Base-by-base conservation (phyloP, 192 early-diverging fungal species). In the Linnemannia elongata region DNA sequence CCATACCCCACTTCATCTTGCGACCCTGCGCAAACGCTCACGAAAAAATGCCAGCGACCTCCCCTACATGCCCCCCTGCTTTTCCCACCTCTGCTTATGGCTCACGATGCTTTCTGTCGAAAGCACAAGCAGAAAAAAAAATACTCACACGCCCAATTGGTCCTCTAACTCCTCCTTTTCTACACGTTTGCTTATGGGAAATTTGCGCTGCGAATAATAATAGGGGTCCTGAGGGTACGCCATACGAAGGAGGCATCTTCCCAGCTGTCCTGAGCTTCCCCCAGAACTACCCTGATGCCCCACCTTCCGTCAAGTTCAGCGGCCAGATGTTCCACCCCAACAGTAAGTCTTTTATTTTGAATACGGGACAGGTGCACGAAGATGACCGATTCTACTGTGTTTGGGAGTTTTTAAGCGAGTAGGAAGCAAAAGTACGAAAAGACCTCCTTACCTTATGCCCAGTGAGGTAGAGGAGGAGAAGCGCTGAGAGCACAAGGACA, bases 181-280 rank as follows among this genome's bases (percentile, higher is more conserved):
- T 18, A 0, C n/a, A 1, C n/a, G 5, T 60, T 12, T 45, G 89
- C 88, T 90, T 91, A 77, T 88, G 90, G 75, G 78, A 77, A 71
- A 90, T 90, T 79, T 72, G 88, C 77, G 82, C 88, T 81, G 88
- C 63, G 80, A 88, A 74, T 33, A 45, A 68, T 72, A 78, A 60
- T 80, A 97, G 95, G 72, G 97, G 97, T 22, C 98, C 97, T 0
- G 93, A 95, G 70, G 97, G 93, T 55, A 99, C 98, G 18, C 96
- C 97, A n/a, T 99, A 97, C 83, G 98, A 99, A 89, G 95, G 95
- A 52, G 98, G 98, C 15, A 92, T 99, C 38, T 99, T 99, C 78
- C 93, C 96, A 33, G 97, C 97, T 3, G 94, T 91, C 9, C 82
- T 99, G 36, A 94, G 85, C 24, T 98, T 99, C 77, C 98, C 97